Evolutionary conservation across 345 rosid genomes (phyloP), one percentile per base, ranked within the genome.

Genomic region (Lagerstroemia speciosa): DNA sequence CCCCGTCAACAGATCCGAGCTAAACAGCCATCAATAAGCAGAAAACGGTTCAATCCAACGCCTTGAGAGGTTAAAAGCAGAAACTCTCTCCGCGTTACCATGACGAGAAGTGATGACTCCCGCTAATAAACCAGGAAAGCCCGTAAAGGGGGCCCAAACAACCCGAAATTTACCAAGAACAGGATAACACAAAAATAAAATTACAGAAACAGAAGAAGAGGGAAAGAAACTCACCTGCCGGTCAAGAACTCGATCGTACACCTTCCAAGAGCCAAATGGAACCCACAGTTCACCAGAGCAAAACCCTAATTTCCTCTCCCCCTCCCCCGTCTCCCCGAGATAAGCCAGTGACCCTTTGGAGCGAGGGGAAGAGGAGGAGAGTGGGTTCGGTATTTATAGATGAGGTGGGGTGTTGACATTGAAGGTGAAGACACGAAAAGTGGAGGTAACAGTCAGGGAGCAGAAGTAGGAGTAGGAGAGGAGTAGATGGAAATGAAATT

Each of bases 401-500:
- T 1, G 43, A 50, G 32, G 52, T 7, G 57, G 31, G 34, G 11
- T 8, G 70, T 34, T 66, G 69, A 71, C 74, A 48, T 63, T 36
- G 67, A 37, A 53, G 64, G 58, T 30, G 70, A 57, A 58, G 41
- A 27, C 63, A 37, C 11, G 37, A 3, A 36, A 61, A 41, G 52
- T 20, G 40, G 29, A 37, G 62, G 16, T 40, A 10, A 57, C 26
- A 62, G 60, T 17, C 24, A 48, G 17, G 36, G 48, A 32, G 31
- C 27, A 52, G 20, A 52, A 55, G 72, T 32, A 65, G 73, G 70
- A 34, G 55, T 22, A 48, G 55, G 12, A 7, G 60, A 64, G 66
- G 30, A 31, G 43, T 69, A 65, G 73, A 65, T 70, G 14, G 66
- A 38, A 45, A 41, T 53, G 64, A 69, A 65, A 74, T 64, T 33